A percentile compares a stretch with the other conserved stretches of the same genome.
Conservation (phyloP, 2,329 filamentous ascomycete genomes). For the Fusarium proliferatum region DNA sequence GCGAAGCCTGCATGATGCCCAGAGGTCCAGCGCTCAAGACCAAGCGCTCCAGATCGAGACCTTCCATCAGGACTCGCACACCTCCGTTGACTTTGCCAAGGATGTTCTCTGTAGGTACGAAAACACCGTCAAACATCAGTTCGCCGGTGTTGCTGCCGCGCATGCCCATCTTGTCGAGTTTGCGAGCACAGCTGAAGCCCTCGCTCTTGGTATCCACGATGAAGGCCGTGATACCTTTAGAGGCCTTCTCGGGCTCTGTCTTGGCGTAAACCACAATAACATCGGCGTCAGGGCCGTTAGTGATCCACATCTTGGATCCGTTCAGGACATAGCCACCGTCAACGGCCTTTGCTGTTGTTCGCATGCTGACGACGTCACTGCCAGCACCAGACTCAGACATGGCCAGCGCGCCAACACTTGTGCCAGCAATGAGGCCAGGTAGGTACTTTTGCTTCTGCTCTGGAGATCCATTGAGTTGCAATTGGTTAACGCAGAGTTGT, state of each 20-base stretch:
- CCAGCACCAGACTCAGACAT: conserved; percentile 96
- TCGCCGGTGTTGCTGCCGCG: conserved; percentile 96
- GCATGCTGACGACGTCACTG: conserved; percentile 96
- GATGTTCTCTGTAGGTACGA: conserved; percentile 84
- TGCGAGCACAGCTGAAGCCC: conserved; percentile 88
- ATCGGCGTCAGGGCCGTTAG: conserved; percentile 95
- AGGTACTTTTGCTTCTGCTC: conserved; percentile 86
- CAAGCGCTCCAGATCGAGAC: conserved; percentile 91
- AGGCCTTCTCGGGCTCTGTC: conserved; percentile 81
- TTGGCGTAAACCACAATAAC: conserved; percentile 97
- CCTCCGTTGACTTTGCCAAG: conserved; percentile 84
- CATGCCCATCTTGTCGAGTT: conserved; percentile 99
- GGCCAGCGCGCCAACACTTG: conserved; percentile 85
- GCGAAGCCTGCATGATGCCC: conserved; percentile 91
- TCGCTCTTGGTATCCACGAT: conserved; percentile 77
- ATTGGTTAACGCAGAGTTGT: conserved; percentile 95
- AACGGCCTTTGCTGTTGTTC: conserved; percentile 81
- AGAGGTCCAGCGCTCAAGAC: conserved; percentile 91
- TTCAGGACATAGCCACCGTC: conserved; percentile 89
- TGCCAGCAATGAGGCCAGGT: conserved; percentile 82
- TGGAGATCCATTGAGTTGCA: conserved; percentile 85
- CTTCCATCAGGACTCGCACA: conserved; percentile 94
- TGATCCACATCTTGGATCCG: conserved; percentile 99
- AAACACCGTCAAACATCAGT: conserved; percentile 89
- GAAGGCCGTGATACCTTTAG: conserved; percentile 95